Evolutionary conservation across 1,284 basidiomycete genomes (phyloP).

Genomic region (Leccinum subrobustum): DNA sequence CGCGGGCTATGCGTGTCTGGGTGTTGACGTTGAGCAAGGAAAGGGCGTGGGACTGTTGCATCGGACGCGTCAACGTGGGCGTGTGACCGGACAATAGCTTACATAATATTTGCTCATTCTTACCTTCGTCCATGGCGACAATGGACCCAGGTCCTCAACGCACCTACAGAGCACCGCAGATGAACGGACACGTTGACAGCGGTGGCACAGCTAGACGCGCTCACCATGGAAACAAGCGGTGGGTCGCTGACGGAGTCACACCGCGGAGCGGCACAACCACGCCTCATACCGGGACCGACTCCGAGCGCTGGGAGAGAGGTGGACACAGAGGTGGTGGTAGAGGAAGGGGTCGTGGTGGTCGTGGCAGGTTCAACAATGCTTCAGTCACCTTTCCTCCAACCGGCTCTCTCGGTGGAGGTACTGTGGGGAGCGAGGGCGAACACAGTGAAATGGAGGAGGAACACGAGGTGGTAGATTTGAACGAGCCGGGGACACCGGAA

Average conservation of each 20-base stretch:
- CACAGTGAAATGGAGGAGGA: slow-evolving; percentile 29
- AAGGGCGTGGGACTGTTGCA: too few relatives aligned
- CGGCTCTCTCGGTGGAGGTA: slow-evolving; percentile 26
- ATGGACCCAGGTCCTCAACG: slow-evolving; percentile 27
- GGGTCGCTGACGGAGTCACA: slow-evolving; percentile 44
- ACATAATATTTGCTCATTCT: background rate
- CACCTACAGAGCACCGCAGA: slow-evolving; percentile 17
- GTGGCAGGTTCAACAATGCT: slow-evolving; percentile 41
- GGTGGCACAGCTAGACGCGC: slow-evolving; percentile 20
- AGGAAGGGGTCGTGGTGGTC: slow-evolving; percentile 37
- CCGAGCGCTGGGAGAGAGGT: slow-evolving; percentile 58
- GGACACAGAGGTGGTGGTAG: slow-evolving; percentile 41
- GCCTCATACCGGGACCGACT: slow-evolving; percentile 38
- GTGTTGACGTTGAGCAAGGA: background rate
- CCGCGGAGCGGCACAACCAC: slow-evolving; percentile 36
- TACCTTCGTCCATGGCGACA: slow-evolving; percentile 15
- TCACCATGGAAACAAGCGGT: slow-evolving; percentile 50
- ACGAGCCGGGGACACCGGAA: slow-evolving; percentile 50
- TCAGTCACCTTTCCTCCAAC: slow-evolving; percentile 31
- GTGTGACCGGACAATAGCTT: background rate
- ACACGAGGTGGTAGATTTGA: slow-evolving; percentile 27
- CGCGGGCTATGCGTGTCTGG: background rate
- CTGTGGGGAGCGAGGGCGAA: slow-evolving; percentile 33
- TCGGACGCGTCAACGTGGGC: background rate
- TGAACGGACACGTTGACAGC: slow-evolving; percentile 23